phyloP scores from a whole-genome alignment of 2,329 filamentous ascomycete genomes.

The Phialophora tarda region DNA sequence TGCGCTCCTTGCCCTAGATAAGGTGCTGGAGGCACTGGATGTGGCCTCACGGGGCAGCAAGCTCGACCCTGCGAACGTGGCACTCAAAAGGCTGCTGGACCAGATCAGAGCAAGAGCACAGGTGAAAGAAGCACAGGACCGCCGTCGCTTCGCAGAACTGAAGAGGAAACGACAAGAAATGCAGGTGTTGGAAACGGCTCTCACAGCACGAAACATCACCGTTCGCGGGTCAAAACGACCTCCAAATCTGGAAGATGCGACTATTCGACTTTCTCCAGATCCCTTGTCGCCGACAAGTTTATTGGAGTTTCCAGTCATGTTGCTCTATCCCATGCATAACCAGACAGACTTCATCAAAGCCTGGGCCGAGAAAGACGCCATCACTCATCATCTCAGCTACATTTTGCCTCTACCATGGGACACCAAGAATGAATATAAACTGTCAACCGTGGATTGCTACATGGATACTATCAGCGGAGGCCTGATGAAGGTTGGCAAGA shows the following conservation, averaged over 20 bases:
- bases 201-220: constrained; percentile 72
- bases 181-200: constrained; percentile 67
- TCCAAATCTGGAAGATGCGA: constrained; percentile 87
- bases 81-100: constrained; percentile 66
- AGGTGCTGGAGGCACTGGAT: constrained; percentile 79
- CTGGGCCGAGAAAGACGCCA: constrained; percentile 75
- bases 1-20: constrained; percentile 79
- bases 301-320: constrained; percentile 76
- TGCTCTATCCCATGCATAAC: constrained; percentile 82
- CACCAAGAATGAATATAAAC: constrained; percentile 66
- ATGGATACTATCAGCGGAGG: constrained; percentile 82
- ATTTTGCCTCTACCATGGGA: constrained; percentile 93
- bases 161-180: constrained; percentile 59
- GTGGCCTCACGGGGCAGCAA: constrained; percentile 74
- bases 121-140: constrained; percentile 61
- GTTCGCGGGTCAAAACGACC: constrained; percentile 70
- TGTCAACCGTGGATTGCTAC: constrained; percentile 77
- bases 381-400: constrained; percentile 80
- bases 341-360: constrained; percentile 91
- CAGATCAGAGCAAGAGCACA: constrained; percentile 68
- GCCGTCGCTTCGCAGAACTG: constrained; percentile 59
- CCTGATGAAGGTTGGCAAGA: constrained; percentile 87
- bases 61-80: constrained; percentile 71
- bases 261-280: constrained; percentile 71
- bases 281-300: constrained; percentile 73